Evolutionary conservation across 2,329 filamentous ascomycete species (phyloP), one percentile per base, ranked within the genome.

Genomic region (Penicillium sp.): DNA sequence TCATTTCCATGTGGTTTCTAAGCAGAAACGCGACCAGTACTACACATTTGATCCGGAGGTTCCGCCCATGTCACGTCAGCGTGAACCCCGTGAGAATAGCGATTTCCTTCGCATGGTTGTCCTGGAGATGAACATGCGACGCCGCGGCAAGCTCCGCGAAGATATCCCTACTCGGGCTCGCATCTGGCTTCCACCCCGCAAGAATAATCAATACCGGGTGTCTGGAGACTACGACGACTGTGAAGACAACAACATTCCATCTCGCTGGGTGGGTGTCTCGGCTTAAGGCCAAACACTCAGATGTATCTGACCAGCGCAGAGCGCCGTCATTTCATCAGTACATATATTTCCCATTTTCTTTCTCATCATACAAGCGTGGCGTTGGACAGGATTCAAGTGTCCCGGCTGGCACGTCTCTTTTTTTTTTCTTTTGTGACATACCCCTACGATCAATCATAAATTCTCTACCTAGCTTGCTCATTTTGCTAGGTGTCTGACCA

Each of bases 41-140:
- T 73, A 58, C 24, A 61, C 63, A 1, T 72, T 69, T 24, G 71
- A 74, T 47, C 68, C 69, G 11, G 72, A 74, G 46, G 65, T 71
- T 4, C 71, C 74, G 3, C 77, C 81, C 3, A 71, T 77, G 49
- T 76, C 80, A 16, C 81, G 84, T 11, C 84, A 84, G 63, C 79
- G 85, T n/a, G 85, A 88, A 65, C 82, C 83, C 27, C 77, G 85
- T 50, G 85, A 88, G 66, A 88, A 88, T 69, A 78, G 81, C 61
- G 81, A 87, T 65, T 88, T 88, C 68, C 72, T 88, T 47, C 81
- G 85, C 35, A 81, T 87, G 61, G 84, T 87, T 16, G 85, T 87
- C 11, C 76, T 87, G 48, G 85, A 88, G 71, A 87, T 87, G 84
- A 87, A 87, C 69, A 88, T 88, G 85, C 80, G 85, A 37, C 80